Base-by-base conservation (phyloP, 1,139 yeast genomes). In the Lipomyces yarrowii region DNA sequence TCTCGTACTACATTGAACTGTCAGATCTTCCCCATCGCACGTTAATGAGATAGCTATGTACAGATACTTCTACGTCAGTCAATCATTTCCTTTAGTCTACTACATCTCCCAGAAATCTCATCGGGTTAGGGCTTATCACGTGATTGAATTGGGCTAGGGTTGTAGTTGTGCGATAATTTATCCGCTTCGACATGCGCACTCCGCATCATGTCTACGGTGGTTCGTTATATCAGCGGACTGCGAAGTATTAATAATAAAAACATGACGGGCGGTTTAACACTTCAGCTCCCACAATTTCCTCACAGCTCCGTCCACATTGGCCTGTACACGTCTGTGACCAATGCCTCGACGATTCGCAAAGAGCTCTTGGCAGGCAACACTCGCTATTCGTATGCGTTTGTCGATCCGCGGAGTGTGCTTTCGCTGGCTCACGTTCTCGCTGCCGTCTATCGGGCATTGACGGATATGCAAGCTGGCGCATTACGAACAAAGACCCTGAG, bases 401-500 rank as follows among this genome's bases (percentile, higher is more conserved):
- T 86, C 60, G 82, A 83, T 66, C 82, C 86, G 0, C 73, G 73
- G 6, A 77, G 81, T 1, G 70, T 78, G n/a, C 32, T 59, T 35
- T 81, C 85, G 0, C 59, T 77, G 3, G 87, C 84, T 65, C 89
- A 86, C 66, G 63, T 86, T 7, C 74, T 78, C 56, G 78, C 85
- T 35, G 85, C 87, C 0, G 71, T 82, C 0, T 84, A 84, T 71
- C 78, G 86, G 65, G 82, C 86, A 3, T 71, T 86, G 7, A 71
- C 81, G 30, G 88, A 85, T 69, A 68, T 73, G 8, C 73, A 75
- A 0, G 77, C 78, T 48, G 82, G 80, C 33, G 62, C 77, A 60
- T 74, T 81, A 73, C 78, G 86, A 67, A 82, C 89, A 1, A 82
- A 79, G 71, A 79, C 81, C 1, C 64, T 86, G 5, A 86, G 85